Conservation (phyloP, 371 early-diverging fungal genomes). For the Catenaria anguillulae region DNA sequence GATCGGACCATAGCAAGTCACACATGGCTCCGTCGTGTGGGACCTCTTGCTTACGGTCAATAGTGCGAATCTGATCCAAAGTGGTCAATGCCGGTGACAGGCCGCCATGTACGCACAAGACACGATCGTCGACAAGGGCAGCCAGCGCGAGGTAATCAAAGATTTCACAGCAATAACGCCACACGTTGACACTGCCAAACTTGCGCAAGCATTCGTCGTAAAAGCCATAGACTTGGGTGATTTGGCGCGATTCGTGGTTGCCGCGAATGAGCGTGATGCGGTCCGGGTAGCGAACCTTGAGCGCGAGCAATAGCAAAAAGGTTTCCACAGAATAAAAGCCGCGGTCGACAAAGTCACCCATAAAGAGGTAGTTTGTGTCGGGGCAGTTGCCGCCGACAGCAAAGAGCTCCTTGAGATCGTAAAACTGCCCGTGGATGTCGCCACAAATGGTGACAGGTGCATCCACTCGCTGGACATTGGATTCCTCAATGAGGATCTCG, state of each 20-base stretch:
- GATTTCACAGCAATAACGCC: slow-evolving; percentile 96
- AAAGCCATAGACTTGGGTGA: slow-evolving; percentile 98
- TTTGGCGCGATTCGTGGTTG: slow-evolving; percentile 96
- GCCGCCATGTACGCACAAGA: slow-evolving; percentile 98
- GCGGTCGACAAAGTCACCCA: slow-evolving; percentile 99
- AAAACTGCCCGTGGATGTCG: slow-evolving; percentile 98
- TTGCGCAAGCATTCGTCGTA: slow-evolving; percentile 98
- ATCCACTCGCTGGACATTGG: slow-evolving; percentile 88
- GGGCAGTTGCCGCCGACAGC: slow-evolving; percentile 92
- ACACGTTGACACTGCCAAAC: slow-evolving; percentile 92
- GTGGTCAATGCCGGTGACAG: slow-evolving; percentile 84
- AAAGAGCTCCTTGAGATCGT: slow-evolving; percentile 91
- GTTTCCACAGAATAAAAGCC: slow-evolving; percentile 98
- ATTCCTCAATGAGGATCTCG: slow-evolving; percentile 87
- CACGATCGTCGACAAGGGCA: slow-evolving; percentile 84
- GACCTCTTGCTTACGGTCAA: slow-evolving; percentile 96
- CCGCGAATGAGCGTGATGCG: slow-evolving; percentile 95
- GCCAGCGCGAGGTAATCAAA: slow-evolving; percentile 93
- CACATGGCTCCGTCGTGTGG: slow-evolving; percentile 99
- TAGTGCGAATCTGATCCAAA: slow-evolving; percentile 89
- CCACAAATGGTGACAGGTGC: slow-evolving; percentile 98
- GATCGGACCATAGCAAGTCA: slow-evolving; percentile 99
- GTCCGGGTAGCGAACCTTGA: slow-evolving; percentile 92
- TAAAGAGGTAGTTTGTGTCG: slow-evolving; percentile 91
- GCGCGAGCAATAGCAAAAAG: slow-evolving; percentile 87